phyloP scores from a whole-genome alignment of 2,329 filamentous ascomycete species.

The Fulvia fulva region DNA sequence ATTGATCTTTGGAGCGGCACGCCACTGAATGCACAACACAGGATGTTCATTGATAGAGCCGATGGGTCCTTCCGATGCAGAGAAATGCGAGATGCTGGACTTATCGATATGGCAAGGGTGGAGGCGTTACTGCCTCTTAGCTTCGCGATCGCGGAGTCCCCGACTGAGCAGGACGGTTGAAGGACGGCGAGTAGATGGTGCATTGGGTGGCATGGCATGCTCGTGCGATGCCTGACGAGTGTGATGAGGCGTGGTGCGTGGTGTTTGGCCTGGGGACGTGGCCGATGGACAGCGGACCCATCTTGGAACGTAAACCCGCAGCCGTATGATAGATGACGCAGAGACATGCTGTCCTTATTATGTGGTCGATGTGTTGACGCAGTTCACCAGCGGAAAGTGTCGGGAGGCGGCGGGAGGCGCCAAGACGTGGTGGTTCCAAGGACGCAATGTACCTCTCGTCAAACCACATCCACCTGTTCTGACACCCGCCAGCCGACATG shows the following conservation, averaged over 20 bases:
- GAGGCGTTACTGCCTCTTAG: background rate
- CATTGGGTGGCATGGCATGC: too few species aligned
- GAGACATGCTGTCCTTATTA: too few species aligned
- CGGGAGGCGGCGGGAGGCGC: background rate
- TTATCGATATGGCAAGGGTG: background rate
- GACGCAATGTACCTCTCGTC: background rate
- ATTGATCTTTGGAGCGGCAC: background rate
- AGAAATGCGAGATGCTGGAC: background rate
- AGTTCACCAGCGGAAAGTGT: background rate
- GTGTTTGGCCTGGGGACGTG: too few species aligned
- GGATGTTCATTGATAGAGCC: background rate
- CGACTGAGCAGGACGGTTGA: background rate
- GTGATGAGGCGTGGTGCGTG: too few species aligned
- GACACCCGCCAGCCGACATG: background rate
- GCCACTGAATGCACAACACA: background rate
- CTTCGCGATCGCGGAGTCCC: background rate
- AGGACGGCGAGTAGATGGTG: too few species aligned
- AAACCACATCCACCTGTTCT: background rate
- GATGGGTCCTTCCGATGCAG: background rate
- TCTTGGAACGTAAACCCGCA: too few species aligned
- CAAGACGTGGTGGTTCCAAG: too few species aligned
- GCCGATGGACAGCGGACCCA: too few species aligned
- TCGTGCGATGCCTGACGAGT: too few species aligned
- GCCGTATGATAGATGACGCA: too few species aligned
- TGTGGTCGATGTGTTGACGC: too few species aligned